A percentile compares a stretch with the other conserved stretches of the same genome.
Conservation (phyloP, 768 basidiomycete genomes). For the Obba rivulosa region DNA sequence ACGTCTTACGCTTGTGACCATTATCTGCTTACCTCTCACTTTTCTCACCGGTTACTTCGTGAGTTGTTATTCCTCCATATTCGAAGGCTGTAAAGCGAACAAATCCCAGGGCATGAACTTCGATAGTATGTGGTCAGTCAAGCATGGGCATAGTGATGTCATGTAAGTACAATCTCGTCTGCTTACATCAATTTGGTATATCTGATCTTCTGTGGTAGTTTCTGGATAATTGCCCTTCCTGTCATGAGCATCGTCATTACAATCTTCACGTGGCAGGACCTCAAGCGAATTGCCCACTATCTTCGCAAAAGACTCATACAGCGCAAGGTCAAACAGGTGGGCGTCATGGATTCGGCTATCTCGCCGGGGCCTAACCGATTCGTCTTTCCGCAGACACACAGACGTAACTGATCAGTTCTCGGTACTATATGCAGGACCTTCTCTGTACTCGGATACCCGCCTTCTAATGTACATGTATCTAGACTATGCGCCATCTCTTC, state of each 20-base stretch:
- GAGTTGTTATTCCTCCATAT: conserved; percentile 25
- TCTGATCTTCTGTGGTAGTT: conserved; percentile 34
- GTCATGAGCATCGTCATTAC: conserved; percentile 49
- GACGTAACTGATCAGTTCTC: no score
- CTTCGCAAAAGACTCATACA: conserved; percentile 36
- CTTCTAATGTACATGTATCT: no score
- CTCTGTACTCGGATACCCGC: no score
- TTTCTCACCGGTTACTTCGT: conserved; percentile 71
- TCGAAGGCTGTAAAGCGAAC: not conserved
- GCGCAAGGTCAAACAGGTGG: conserved; percentile 29
- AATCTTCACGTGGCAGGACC: conserved; percentile 47
- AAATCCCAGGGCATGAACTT: conserved; percentile 62
- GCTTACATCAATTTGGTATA: not conserved
- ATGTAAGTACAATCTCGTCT: conserved; percentile 13
- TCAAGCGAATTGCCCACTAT: conserved; percentile 41
- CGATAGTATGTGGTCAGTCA: conserved; percentile 41
- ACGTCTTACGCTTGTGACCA: conserved; percentile 60
- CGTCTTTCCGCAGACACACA: no score
- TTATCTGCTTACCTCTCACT: conserved; percentile 67
- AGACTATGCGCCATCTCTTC: no score
- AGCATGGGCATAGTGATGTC: conserved; percentile 24
- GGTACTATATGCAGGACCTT: no score
- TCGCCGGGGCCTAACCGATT: no score
- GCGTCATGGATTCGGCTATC: no score
- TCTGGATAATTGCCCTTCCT: conserved; percentile 63